Conservation (phyloP, 805 yeast species). For the Jamesozyma lodderae region DNA sequence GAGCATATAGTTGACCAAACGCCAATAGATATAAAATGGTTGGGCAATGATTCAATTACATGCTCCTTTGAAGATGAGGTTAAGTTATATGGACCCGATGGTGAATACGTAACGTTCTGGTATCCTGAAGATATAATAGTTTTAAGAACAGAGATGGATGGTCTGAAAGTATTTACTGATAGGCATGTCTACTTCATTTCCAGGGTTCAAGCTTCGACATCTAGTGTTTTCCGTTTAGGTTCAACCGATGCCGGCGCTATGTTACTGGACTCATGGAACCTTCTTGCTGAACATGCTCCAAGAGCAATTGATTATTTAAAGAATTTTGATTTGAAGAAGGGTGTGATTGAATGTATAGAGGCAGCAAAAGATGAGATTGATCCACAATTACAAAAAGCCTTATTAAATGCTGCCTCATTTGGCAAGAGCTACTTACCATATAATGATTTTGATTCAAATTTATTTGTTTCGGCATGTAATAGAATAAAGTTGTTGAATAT, state of each 20-base stretch:
- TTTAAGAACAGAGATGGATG: slow-evolving; percentile 53
- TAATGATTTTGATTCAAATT: slow-evolving; percentile 46
- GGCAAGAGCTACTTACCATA: slow-evolving; percentile 58
- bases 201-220: slow-evolving; percentile 49
- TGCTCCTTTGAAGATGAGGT: slow-evolving; percentile 52
- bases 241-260: slow-evolving; percentile 78
- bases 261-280: slow-evolving; percentile 65
- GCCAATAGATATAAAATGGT: slow-evolving; percentile 60
- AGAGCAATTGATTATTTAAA: slow-evolving; percentile 71
- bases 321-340: slow-evolving; percentile 43
- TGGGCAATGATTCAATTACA: slow-evolving; percentile 75
- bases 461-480: slow-evolving; percentile 55
- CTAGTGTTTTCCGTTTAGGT: slow-evolving; percentile 69
- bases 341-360: slow-evolving; percentile 60
- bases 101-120: slow-evolving; percentile 37
- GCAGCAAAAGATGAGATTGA: slow-evolving; percentile 77
- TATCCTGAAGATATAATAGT: slow-evolving; percentile 38
- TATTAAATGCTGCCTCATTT: slow-evolving; percentile 73
- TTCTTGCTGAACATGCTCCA: slow-evolving; percentile 59
- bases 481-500: slow-evolving; percentile 60
- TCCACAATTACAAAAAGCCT: slow-evolving; percentile 66
- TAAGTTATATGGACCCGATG: slow-evolving; percentile 63
- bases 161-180: slow-evolving; percentile 55
- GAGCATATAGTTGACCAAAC: slow-evolving; percentile 21
- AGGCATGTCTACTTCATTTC: slow-evolving; percentile 52